Conservation (phyloP, 2,329 filamentous ascomycete species). For the Xylaria sp. region DNA sequence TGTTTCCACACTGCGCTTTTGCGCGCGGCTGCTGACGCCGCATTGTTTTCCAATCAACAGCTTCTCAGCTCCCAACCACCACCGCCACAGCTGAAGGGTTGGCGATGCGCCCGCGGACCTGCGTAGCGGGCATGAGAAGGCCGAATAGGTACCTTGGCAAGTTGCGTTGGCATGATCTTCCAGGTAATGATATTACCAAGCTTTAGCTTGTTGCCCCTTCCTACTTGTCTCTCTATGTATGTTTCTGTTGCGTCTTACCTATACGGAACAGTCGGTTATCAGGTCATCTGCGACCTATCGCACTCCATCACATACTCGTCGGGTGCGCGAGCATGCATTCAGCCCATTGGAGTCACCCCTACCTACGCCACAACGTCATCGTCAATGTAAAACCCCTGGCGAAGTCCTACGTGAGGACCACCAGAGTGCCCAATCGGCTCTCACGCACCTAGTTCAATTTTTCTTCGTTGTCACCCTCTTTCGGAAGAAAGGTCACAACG, state of each 20-base stretch:
- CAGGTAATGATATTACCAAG: background rate
- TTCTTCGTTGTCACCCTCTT: conserved; percentile 18
- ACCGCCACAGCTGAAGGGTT: conserved; percentile 10
- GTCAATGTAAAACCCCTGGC: conserved; percentile 12
- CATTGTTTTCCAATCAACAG: conserved; percentile 23
- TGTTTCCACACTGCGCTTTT: conserved; percentile 7
- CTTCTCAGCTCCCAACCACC: conserved; percentile 30
- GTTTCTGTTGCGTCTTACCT: too few species aligned
- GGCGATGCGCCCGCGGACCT: conserved; percentile 8
- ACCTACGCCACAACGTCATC: conserved; percentile 32
- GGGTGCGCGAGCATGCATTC: conserved; percentile 10
- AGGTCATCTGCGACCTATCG: conserved; percentile 4
- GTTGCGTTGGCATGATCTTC: background rate
- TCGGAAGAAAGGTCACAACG: conserved; percentile 20
- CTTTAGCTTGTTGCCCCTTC: background rate
- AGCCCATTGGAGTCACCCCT: conserved; percentile 24
- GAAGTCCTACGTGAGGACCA: conserved; percentile 21
- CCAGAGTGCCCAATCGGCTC: conserved; percentile 26
- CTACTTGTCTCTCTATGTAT: background rate
- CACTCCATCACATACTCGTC: conserved; percentile 8
- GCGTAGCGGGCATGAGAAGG: background rate
- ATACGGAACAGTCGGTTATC: background rate
- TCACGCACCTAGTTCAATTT: conserved; percentile 1
- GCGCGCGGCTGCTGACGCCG: conserved; percentile 30
- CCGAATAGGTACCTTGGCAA: background rate